Evolutionary conservation across 2,329 filamentous ascomycete genomes (phyloP).

Genomic region (Aquanectria penicillioides): DNA sequence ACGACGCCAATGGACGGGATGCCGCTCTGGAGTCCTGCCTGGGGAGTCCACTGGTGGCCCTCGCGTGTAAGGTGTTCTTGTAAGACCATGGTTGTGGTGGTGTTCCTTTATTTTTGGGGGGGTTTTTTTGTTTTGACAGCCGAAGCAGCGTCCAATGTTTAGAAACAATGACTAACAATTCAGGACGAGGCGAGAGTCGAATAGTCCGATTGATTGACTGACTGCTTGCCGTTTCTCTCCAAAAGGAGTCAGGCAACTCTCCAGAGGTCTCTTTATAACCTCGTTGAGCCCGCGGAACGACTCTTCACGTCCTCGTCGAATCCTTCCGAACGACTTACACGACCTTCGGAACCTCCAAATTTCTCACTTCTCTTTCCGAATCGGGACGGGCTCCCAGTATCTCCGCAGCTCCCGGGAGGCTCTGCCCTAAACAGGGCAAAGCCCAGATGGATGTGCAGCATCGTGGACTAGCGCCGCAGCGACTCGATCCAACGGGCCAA

Average conservation of each 20-base stretch:
- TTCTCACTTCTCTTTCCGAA: constrained; percentile 9
- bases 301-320: neutral
- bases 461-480: neutral
- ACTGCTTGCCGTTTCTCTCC: no score
- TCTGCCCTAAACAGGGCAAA: neutral
- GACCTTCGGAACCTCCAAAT: no score
- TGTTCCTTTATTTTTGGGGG: neutral
- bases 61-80: constrained; percentile 11
- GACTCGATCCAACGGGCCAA: no score
- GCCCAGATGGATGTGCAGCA: neutral
- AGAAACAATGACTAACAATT: no score
- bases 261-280: constrained; percentile 16
- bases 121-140: no score
- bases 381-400: neutral
- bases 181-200: no score
- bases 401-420: neutral
- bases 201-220: no score
- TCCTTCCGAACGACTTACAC: neutral
- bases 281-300: neutral
- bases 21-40: constrained; percentile 13
- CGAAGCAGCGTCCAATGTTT: no score
- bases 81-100: neutral
- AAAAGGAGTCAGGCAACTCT: no score
- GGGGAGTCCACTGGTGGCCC: constrained; percentile 23
- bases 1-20: constrained; percentile 21